Percentiles rank a stretch among this genome's conserved stretches.
These are phyloP conservation scores for Ustilago tritici DNA, from an alignment of 1,284 basidiomycete genomes.

Conservation along the genomic window DNA sequence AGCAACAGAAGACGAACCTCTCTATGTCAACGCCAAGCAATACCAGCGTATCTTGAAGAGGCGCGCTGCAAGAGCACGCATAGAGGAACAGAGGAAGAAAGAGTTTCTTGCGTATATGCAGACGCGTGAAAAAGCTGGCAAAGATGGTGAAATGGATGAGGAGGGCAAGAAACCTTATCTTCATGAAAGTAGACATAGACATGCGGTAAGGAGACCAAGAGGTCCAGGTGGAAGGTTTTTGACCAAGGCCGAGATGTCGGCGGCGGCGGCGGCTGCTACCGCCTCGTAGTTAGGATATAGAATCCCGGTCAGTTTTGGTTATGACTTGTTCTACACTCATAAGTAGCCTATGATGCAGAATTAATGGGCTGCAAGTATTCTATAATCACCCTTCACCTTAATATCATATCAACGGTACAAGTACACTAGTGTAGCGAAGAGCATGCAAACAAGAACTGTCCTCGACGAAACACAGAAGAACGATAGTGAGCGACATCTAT, in stretches of 20 bases:
- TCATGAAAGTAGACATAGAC: conserved; percentile 95
- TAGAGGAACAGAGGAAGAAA: conserved; percentile 63
- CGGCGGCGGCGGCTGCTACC: conserved; percentile 23
- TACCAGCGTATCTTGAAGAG: conserved; percentile 67
- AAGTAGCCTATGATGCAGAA: neutral
- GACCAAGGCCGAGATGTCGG: conserved; percentile 42
- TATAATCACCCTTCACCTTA: neutral
- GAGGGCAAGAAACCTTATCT: conserved; percentile 83
- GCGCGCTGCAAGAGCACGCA: conserved; percentile 59
- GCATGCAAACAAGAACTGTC: conserved; percentile 4
- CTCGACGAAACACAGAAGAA: neutral
- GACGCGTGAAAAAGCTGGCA: conserved; percentile 47
- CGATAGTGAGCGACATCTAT: neutral
- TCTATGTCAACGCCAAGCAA: conserved; percentile 69
- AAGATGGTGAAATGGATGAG: conserved; percentile 53
- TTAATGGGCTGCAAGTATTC: neutral
- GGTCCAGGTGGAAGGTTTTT: conserved; percentile 97
- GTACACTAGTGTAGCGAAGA: conserved; percentile 24
- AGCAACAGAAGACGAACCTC: conserved; percentile 62
- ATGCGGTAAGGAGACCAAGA: conserved; percentile 94
- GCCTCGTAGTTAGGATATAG: neutral
- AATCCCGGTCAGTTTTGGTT: neutral
- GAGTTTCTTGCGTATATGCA: conserved; percentile 53
- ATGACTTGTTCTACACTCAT: conserved; percentile 23
- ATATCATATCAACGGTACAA: conserved; percentile 24